Percentiles rank a stretch among this genome's conserved stretches.
Evolutionary conservation across 2,329 filamentous ascomycete genomes (phyloP).

Genomic region (Neophaeococcomyces aloes): DNA sequence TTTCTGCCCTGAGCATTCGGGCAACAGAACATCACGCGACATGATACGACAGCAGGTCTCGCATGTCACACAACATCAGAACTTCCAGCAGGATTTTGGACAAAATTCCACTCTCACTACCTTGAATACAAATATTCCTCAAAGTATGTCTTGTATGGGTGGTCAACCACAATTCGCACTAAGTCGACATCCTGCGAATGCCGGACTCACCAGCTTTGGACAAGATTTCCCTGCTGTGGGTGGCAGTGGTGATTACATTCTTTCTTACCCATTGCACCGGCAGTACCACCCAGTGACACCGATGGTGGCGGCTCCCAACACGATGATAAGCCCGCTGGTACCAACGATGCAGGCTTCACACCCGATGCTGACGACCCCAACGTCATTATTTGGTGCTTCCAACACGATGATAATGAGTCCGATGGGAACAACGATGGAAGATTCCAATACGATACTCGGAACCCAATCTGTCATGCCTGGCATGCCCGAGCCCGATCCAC

Average conservation of each 20-base stretch:
- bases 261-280: conserved; percentile 2
- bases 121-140: conserved; percentile 10
- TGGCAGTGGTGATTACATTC: not conserved
- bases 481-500: too few relatives aligned
- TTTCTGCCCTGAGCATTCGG: conserved; percentile 22
- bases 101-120: conserved; percentile 10
- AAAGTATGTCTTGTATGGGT: conserved; percentile 19
- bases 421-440: not conserved
- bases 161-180: conserved; percentile 14
- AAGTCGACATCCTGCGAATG: not conserved
- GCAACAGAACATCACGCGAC: conserved; percentile 20
- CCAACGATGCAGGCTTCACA: not conserved
- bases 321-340: not conserved
- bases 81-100: conserved; percentile 8
- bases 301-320: not conserved
- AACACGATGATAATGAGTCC: too few relatives aligned
- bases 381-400: too few relatives aligned
- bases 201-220: not conserved
- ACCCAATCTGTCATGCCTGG: too few relatives aligned
- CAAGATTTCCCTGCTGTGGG: not conserved
- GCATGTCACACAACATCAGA: conserved; percentile 16
- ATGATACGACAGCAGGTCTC: conserved; percentile 17
- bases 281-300: not conserved
- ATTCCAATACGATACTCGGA: not conserved
- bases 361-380: not conserved